Base-by-base conservation (phyloP, 2,329 filamentous ascomycete genomes). In the Claviceps digitariae region DNA sequence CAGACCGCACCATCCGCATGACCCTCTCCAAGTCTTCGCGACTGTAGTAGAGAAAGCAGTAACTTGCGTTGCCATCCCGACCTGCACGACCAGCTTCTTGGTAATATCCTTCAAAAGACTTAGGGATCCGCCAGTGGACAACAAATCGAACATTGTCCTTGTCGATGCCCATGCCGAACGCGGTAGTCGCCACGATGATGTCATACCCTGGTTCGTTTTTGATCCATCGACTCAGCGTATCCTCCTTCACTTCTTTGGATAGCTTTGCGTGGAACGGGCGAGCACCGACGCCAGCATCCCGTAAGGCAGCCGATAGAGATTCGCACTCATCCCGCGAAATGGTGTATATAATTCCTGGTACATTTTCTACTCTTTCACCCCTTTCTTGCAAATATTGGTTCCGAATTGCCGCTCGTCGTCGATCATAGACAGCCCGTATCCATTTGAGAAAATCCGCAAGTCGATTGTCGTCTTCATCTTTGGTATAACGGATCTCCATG, bases 141-240 rank as follows among this genome's bases (percentile, higher is more conserved):
- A 97, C 90, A 62, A 96, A 96, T 2, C 91, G 86, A 12, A 97
- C 91, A 60, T 95, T 86, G 51, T 93, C 83, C 67, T 96, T 96
- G 68, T 97, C 90, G 58, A 97, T 96, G 27, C 91, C 91, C 91
- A 97, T 97, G 2, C 91, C 91, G 62, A 97, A 97, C 0, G 91
- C 91, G 1, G 89, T 97, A 0, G 91, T 97, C 1, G 91, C 91
- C 29, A 96, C 90, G 56, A 97, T 91, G 49, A 97, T 82, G 65
- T 93, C 90, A 69, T 93, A 95, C 1, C 86, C 86, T 27, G 78
- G 75, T 52, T 81, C 78, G 64, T 88, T 86, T 52, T 77, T 75
- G 47, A 90, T 82, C 87, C 87, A 91, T 20, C 78, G 77, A 17
- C 76, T 69, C 4, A 90, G 74, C 1, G 85, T 85, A 55, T 86